Conservation (phyloP, 257 asterid genomes). For the Solanum tacnaense region DNA sequence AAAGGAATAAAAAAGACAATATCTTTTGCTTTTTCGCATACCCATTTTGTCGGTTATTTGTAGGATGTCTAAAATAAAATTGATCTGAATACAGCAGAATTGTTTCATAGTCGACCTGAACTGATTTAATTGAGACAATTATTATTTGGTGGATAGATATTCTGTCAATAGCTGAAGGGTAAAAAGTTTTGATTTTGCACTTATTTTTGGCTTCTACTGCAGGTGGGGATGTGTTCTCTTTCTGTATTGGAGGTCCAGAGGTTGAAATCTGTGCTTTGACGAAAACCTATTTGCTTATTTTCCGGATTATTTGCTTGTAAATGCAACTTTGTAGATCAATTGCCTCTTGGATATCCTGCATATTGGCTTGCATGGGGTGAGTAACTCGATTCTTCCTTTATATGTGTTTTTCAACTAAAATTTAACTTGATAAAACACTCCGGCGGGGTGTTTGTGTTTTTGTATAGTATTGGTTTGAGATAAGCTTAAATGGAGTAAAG, state of each 20-base stretch:
- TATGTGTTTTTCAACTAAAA: background rate
- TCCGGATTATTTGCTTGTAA: background rate
- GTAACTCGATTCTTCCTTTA: slow-evolving; percentile 15
- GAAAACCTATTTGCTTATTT: background rate
- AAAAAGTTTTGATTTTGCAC: background rate
- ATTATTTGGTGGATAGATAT: background rate
- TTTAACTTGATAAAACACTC: background rate
- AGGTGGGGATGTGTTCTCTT: background rate
- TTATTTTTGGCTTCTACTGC: background rate
- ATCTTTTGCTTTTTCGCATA: background rate
- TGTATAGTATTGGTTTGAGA: background rate
- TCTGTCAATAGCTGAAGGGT: background rate
- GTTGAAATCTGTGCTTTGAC: background rate
- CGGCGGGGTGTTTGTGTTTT: background rate
- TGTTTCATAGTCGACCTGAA: background rate
- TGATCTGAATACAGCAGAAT: background rate
- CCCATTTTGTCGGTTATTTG: background rate
- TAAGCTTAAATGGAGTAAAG: background rate
- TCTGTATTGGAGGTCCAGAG: background rate
- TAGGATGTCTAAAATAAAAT: background rate
- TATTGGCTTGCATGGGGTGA: slow-evolving; percentile 89
- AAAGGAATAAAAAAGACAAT: background rate
- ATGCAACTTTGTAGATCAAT: slow-evolving; percentile 24
- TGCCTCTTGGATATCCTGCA: slow-evolving; percentile 41
- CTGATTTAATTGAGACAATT: background rate